Evolutionary conservation across 2,329 filamentous ascomycete genomes (phyloP), one percentile per base, ranked within the genome.

Genomic region (Thielaviopsis euricoi): DNA sequence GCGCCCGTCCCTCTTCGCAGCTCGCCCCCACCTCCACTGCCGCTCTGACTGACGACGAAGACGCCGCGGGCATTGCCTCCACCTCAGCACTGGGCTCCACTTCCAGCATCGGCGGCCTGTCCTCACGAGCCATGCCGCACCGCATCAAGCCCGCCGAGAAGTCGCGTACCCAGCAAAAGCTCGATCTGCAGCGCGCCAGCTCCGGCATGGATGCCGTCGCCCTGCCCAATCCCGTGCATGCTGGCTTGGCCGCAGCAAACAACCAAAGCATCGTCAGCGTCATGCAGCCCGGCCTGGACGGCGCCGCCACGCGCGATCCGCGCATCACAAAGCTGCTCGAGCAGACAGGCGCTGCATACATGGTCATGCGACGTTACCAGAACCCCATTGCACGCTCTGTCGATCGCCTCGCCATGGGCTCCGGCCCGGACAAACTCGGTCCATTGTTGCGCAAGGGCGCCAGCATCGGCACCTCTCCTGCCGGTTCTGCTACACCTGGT

Each of bases 81-180:
- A 68, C 71, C 62, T 69, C 63, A 62, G 73, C 64, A 19, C 69
- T 70, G 1, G 43, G 43, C 43, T 21, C 43, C 6, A 21, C 43
- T n/a, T 6, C 17, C 17, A 19, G 40, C 15, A 7, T 26, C 25
- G 25, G 25, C 25, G 25, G 25, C 25, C 25, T 17, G 4, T 46
- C 17, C 15, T 46, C 40, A 7, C 40, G 40, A 10, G 15, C 43
- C 43, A 48, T 48, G 43, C 43, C 43, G n/a, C 43, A n/a, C n/a
- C 43, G 43, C 43, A n/a, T 48, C n/a, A 71, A 71, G 1, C 68
- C 74, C 0, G 75, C 76, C 1, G 77, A 81, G 60, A 76, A 79
- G 62, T 86, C 82, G 57, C 77, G 85, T 15, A 87, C 83, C 1
- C 84, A 88, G 68, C 84, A 88, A 67, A 89, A 89, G 65, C 73